phyloP scores from a whole-genome alignment of 768 basidiomycete species.

The Kwoniella mangroviensis region DNA sequence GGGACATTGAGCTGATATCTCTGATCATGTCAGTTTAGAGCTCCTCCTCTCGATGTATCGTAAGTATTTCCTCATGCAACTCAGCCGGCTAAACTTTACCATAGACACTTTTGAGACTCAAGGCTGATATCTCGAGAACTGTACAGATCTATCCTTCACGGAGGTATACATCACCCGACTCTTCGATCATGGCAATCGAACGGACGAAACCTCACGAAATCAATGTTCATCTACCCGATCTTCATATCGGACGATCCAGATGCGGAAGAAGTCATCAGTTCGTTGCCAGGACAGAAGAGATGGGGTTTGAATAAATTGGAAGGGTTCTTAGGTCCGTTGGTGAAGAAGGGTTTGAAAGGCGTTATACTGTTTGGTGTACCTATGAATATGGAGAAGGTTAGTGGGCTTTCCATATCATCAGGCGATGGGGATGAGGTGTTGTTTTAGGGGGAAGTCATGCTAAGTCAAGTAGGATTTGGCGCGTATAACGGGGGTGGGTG shows the following conservation, averaged over 20 bases:
- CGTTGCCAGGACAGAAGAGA: constrained; percentile 81
- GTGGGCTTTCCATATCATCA: background rate
- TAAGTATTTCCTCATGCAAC: constrained; percentile 7
- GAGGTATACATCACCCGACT: constrained; percentile 90
- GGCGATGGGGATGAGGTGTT: background rate
- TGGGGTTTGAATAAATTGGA: constrained; percentile 97
- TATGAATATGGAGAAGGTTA: constrained; percentile 54
- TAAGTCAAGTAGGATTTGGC: too few species aligned
- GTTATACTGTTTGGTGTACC: constrained; percentile 78
- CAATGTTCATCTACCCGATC: constrained; percentile 99
- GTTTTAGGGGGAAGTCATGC: too few species aligned
- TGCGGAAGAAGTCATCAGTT: constrained; percentile 74
- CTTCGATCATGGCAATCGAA: constrained; percentile 85
- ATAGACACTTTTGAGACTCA: background rate
- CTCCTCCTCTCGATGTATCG: constrained; percentile 35
- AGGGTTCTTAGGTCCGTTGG: constrained; percentile 80
- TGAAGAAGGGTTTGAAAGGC: constrained; percentile 84
- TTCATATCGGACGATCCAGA: constrained; percentile 95
- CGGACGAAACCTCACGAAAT: constrained; percentile 61
- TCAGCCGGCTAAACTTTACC: too few species aligned
- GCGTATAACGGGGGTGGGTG: too few species aligned
- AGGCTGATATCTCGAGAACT: constrained; percentile 1
- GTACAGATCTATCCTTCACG: constrained; percentile 62
- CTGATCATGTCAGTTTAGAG: constrained; percentile 9
- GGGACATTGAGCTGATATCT: background rate